These are phyloP conservation scores for Pleodorina starrii DNA, from an alignment of 139 green algal species.

Conservation along the genomic window DNA sequence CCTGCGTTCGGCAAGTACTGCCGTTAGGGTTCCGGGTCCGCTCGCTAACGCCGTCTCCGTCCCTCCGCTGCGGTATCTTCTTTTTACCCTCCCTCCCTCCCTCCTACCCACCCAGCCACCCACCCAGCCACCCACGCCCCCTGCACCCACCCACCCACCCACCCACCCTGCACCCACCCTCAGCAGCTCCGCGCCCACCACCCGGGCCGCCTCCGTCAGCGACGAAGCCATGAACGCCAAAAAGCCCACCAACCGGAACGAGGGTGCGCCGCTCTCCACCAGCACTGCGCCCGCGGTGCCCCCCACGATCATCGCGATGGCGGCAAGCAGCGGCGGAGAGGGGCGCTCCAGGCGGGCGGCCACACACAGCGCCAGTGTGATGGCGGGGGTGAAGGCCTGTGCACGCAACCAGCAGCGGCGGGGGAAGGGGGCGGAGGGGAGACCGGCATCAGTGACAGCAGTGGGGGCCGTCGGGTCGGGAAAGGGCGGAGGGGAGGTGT, in stretches of 20 bases:
- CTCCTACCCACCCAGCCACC: background rate
- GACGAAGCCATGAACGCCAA: constrained; percentile 52
- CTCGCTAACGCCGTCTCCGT: too few species aligned
- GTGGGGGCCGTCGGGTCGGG: too few species aligned
- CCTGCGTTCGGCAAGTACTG: background rate
- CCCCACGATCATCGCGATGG: constrained; percentile 69
- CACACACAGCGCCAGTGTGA: constrained; percentile 75
- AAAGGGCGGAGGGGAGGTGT: background rate
- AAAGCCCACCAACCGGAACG: constrained; percentile 54
- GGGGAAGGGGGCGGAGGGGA: background rate
- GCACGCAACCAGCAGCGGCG: constrained; percentile 58
- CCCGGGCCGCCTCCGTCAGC: constrained; percentile 63
- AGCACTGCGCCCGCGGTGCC: constrained; percentile 71
- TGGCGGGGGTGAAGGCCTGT: constrained; percentile 79
- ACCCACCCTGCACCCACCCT: constrained; percentile 24
- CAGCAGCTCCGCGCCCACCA: constrained; percentile 70
- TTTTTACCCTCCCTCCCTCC: background rate
- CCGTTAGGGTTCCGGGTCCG: too few species aligned
- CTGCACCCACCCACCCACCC: background rate
- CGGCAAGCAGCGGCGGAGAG: constrained; percentile 42
- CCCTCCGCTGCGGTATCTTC: too few species aligned
- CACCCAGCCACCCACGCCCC: too few species aligned
- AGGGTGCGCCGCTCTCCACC: constrained; percentile 63
- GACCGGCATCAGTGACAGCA: background rate
- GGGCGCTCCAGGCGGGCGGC: constrained; percentile 67